Evolutionary conservation across 2,329 filamentous ascomycete genomes (phyloP), one percentile per base, ranked within the genome.

Genomic region (Pyrenochaeta sp.): DNA sequence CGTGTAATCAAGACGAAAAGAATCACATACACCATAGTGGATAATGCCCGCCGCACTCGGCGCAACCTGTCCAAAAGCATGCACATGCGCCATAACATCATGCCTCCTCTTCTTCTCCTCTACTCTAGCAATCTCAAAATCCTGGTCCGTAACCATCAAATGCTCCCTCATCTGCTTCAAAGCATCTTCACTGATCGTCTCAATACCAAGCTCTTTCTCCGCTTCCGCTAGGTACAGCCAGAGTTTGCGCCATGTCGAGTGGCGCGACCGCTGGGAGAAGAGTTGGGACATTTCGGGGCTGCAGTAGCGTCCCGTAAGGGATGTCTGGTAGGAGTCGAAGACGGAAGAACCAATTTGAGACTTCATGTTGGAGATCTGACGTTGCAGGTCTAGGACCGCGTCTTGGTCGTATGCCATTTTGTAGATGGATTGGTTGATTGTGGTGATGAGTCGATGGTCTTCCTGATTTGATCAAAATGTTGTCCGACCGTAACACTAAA

Each of bases 221-320:
- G 86, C 84, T 82, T 96, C 90, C 25, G 93, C 93, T 10, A 97
- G 89, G 79, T 85, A 88, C 44, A 94, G 82, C 93, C 93, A 97
- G 19, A 97, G 86, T 75, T 91, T 85, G 64, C 93, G 88, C 92
- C 92, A 96, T 54, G 88, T 92, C 42, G 87, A 89, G 77, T 89
- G 88, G 30, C 92, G 85, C 52, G 87, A 89, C 43, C 92, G 87
- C 58, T 89, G 87, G 67, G 88, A 90, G 83, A 97, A 97, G 61
- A 97, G 86, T 64, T 85, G 84, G 69, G 89, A 77, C 76, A 78
- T 78, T 62, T 76, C 75, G 50, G 77, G 74, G 66, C 82, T 90
- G 79, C 88, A 88, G 82, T 95, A 95, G 69, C 92, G 70, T n/a
- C 66, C 63, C 2, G 67, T 69, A 30, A 71, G 62, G 52, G 68